These are phyloP conservation scores for Dovyalis caffra DNA, from an alignment of 345 rosid species.

Conservation along the genomic window DNA sequence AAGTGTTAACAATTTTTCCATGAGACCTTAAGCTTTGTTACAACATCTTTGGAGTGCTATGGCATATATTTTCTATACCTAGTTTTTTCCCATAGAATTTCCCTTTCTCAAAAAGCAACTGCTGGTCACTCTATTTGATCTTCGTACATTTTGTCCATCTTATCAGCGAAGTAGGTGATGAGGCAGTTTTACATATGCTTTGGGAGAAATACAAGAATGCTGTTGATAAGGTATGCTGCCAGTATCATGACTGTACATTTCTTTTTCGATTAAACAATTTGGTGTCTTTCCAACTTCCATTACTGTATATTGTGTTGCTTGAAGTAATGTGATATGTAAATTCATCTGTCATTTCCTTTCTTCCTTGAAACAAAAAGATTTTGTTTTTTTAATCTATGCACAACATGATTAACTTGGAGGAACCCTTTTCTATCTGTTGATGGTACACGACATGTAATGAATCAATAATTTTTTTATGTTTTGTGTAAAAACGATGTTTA, in stretches of 20 bases:
- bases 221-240: slow-evolving; percentile 46
- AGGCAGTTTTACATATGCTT: slow-evolving; percentile 45
- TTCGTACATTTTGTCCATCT: slow-evolving; percentile 6
- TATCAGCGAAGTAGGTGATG: slow-evolving; percentile 54
- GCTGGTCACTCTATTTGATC: background rate
- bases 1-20: no score
- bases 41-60: background rate
- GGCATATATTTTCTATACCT: background rate
- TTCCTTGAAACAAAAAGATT: no score
- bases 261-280: background rate
- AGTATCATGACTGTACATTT: background rate
- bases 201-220: slow-evolving; percentile 57
- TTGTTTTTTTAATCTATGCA: no score
- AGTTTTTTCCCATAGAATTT: background rate
- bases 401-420: no score
- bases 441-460: no score
- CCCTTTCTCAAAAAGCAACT: background rate
- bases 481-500: no score
- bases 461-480: no score
- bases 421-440: no score
- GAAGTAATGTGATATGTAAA: no score
- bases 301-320: no score
- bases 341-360: no score
- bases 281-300: background rate
- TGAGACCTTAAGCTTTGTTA: background rate